Base-by-base conservation (phyloP, 495 filamentous ascomycete genomes). In the Hyphodiscus hymeniophilus region DNA sequence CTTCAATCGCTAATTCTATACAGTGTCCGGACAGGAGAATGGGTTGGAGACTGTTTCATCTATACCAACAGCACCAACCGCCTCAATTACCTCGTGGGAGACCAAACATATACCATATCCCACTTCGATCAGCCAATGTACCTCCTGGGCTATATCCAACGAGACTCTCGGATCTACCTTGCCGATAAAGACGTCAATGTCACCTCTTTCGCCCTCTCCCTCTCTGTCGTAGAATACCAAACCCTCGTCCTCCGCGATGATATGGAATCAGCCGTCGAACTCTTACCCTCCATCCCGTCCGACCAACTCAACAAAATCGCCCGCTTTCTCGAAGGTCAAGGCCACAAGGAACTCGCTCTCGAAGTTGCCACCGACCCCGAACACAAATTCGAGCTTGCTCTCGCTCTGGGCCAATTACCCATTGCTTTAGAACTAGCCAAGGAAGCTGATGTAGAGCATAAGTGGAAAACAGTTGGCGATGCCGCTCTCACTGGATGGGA, bases 21-120 rank as follows among this genome's bases (percentile, higher is more conserved):
- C 22, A 86, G 81, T 52, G 87, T 97, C 36, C 82, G 86, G 39
- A 95, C 94, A n/a, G 92, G 89, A 38, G 82, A 92, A 68, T 99
- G 92, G 92, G 83, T 99, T 47, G 92, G 92, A 20, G 92, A 99
- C 65, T 95, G 90, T 69, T 92, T 99, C 72, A 90, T 97, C 61
- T 99, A 97, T 73, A 96, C 92, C 22, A 97, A 89, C 71, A 82
- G 79, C 57, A 95, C 90, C 21, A 96, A 97, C 75, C 86, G 92
- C 44, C 70, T 99, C 50, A 99, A 97, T 74, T 96, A 97, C 66
- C 80, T 99, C 17, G 92, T 99, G 28, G 94, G 92, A 42, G 92
- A 97, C 66, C 89, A 96, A 67, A 94, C 89, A 23, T 95, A 97
- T 75, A 95, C 92, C n/a, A 85, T 99, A 59, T 88, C 89, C 32